These are phyloP conservation scores for Sarcomyxa edulis DNA, from an alignment of 768 basidiomycete genomes.

Conservation along the genomic window DNA sequence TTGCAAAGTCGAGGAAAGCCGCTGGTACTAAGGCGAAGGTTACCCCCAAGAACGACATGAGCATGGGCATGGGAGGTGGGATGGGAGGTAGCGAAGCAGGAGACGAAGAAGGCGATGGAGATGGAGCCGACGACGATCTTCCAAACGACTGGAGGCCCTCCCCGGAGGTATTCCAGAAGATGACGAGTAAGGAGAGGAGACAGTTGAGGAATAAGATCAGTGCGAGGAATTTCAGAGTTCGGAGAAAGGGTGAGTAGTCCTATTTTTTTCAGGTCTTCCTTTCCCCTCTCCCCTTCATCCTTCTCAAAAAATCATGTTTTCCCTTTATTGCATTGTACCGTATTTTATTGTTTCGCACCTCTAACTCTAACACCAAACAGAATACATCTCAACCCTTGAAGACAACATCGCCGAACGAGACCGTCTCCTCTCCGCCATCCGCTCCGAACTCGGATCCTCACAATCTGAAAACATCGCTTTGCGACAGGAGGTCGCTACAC, in stretches of 20 bases:
- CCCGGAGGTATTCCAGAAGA: conserved; percentile 92
- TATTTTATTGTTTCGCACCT: neutral
- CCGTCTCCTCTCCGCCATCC: conserved; percentile 81
- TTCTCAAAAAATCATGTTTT: neutral
- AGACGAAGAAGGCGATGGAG: conserved; percentile 24
- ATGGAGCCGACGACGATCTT: conserved; percentile 47
- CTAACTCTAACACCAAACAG: conserved; percentile 28
- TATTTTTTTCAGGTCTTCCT: conserved; percentile 8
- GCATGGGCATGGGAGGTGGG: conserved; percentile 4
- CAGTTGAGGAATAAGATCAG: conserved; percentile 96
- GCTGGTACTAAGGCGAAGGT: neutral
- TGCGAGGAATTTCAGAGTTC: conserved; percentile 90
- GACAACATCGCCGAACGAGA: conserved; percentile 92
- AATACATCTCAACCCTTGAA: conserved; percentile 94
- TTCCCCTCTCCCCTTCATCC: conserved; percentile 1
- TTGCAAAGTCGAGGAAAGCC: conserved; percentile 1
- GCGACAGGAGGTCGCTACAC: conserved; percentile 65
- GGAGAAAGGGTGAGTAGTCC: conserved; percentile 71
- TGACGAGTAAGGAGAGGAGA: conserved; percentile 93
- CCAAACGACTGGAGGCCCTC: conserved; percentile 81
- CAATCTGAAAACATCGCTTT: conserved; percentile 81
- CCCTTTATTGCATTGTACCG: neutral
- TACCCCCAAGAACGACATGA: conserved; percentile 2
- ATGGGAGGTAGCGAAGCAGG: conserved; percentile 5
- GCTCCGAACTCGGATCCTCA: conserved; percentile 73